Evolutionary conservation across 805 yeast genomes (phyloP), one percentile per base, ranked within the genome.

Genomic region (Yarrowia sp.): DNA sequence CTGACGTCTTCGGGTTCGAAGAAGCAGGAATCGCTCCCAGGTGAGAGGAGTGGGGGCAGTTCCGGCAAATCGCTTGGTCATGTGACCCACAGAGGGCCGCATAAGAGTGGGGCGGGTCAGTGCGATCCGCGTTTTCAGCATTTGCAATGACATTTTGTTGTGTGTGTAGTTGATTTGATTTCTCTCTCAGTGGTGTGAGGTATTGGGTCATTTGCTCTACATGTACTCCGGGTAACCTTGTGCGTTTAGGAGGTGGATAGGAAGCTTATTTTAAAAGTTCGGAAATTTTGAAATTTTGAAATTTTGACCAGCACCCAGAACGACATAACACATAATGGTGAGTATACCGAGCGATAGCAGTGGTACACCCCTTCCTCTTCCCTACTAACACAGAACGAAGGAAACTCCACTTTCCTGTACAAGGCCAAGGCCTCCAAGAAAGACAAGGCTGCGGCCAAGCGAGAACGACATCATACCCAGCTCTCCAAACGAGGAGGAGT

Each of bases 21-120:
- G 80, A 47, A 79, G 75, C 69, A 95, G 85, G 74, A 90, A 95
- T 53, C 90, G 87, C 45, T 84, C 83, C 99, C 99, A 95, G 60
- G 84, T 79, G 72, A 90, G 68, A 8, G 64, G 51, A n/a, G 10
- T 6, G 36, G 64, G 50, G 58, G 44, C 67, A 64, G 42, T 57
- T 33, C 48, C 61, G 55, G 44, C 61, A 11, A 55, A 55, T 41
- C 61, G 61, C 35, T 51, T 51, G 36, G 61, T 55, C 61, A 55
- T 55, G 28, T n/a, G 44, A 13, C 61, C 61, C 4, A 55, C 47
- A 8, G 47, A 3, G 61, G 61, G 61, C 10, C 61, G 61, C 36
- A 41, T 17, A 15, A 55, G 61, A 1, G 61, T 55, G 17, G 45
- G 61, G 15, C 61, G 61, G n/a, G 47, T 47, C 47, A 55, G 38